Evolutionary conservation across 2,329 filamentous ascomycete species (phyloP), one percentile per base, ranked within the genome.

Genomic region (Diatrype stigma): DNA sequence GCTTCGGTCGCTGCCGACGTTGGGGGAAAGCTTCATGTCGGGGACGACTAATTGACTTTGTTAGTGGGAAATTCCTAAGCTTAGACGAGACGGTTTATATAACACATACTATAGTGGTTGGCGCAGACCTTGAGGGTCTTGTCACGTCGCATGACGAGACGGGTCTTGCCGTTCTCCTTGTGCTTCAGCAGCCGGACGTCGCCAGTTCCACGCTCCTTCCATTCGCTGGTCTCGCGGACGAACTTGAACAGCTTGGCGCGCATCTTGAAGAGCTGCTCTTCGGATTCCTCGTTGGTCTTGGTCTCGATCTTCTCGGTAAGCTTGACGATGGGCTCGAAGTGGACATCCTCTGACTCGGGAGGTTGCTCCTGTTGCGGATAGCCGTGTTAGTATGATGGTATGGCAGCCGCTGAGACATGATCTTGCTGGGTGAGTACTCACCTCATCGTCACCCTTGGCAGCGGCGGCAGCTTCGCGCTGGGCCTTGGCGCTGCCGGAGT

Each of bases 51-150:
- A 49, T 35, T 51, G 47, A 44, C 54, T 42, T 53, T 10, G 35
- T 53, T 52, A 59, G 60, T 47, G 53, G 28, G 54, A 34, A 26
- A 40, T 1, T 32, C 30, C 34, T 21, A 30, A n/a, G 26, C n/a
- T 10, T 38, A 8, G 10, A n/a, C 23, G 40, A 28, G 45, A 12
- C 16, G 35, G 17, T 28, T 14, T 23, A n/a, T n/a, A n/a, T n/a
- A 17, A 12, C 26, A 77, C 88, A 67, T 86, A 96, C 92, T 87
- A 77, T 99, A 99, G 82, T 99, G 94, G 81, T 99, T 99, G 70
- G 94, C 94, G 86, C 94, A 99, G 75, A 99, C 94, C 84, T 99
- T 99, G 78, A 97, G 85, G 55, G 94, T 99, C 90, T 97, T 97
- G 81, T 99, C 94, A 71, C 94, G 85, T 73, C 94, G 89, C 94